phyloP scores from a whole-genome alignment of 257 asterid genomes.

The Primulina tabacum region DNA sequence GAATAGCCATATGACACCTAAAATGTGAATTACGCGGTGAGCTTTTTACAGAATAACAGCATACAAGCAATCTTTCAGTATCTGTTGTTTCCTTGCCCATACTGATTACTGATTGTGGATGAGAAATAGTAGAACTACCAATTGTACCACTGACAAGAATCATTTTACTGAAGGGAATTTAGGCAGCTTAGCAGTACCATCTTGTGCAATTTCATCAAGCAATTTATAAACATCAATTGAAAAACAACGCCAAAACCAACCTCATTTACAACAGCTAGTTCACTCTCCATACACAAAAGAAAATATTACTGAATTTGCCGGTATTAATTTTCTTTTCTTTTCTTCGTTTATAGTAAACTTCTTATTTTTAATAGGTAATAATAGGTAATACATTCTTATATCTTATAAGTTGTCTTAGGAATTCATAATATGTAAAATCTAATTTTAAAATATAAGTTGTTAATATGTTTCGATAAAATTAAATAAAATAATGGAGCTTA shows the following conservation, averaged over 20 bases:
- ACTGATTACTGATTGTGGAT: too few species aligned
- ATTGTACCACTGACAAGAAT: not conserved
- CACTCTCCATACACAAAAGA: not conserved
- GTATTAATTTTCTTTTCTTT: too few species aligned
- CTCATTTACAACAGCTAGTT: not conserved
- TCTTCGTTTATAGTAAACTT: too few species aligned
- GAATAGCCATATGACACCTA: not conserved
- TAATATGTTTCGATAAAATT: too few species aligned
- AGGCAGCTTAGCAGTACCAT: not conserved
- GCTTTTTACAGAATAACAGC: not conserved
- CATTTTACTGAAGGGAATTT: not conserved
- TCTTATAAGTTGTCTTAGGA: too few species aligned
- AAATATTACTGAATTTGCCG: not conserved
- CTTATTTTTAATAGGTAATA: too few species aligned
- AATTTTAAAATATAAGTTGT: too few species aligned
- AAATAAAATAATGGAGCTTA: too few species aligned
- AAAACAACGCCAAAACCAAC: not conserved
- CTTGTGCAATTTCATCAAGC: constrained; percentile 3
- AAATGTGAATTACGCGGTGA: not conserved
- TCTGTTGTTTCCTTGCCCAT: not conserved
- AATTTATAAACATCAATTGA: not conserved
- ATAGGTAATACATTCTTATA: too few species aligned
- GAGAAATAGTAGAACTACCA: not conserved
- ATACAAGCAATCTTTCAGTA: not conserved
- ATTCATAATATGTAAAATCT: too few species aligned